Percentiles rank a stretch among this genome's conserved stretches.
phyloP scores from a whole-genome alignment of 1,139 yeast species.

The Geotrichum fermentans region DNA sequence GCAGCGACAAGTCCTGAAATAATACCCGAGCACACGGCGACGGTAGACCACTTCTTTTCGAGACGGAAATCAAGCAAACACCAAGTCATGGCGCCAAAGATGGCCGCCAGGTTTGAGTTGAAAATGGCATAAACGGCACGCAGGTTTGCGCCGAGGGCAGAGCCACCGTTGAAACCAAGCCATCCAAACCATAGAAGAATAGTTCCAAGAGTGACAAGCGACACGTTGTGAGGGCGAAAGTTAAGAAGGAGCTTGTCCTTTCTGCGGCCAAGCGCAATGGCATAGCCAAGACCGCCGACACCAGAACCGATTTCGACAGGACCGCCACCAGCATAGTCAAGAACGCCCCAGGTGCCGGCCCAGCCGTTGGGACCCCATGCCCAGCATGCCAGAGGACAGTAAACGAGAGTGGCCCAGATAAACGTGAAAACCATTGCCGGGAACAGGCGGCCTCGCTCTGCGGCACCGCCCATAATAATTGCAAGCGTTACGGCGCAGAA shows the following conservation, averaged over 20 bases:
- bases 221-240: conserved; percentile 91
- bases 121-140: conserved; percentile 81
- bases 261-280: conserved; percentile 77
- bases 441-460: conserved; percentile 85
- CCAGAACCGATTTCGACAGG: conserved; percentile 94
- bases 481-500: conserved; percentile 86
- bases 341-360: conserved; percentile 84
- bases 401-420: conserved; percentile 85
- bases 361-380: conserved; percentile 91
- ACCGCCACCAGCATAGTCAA: conserved; percentile 97
- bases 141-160: conserved; percentile 58
- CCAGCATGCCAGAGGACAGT: conserved; percentile 93
- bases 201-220: conserved; percentile 78
- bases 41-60: conserved; percentile 89
- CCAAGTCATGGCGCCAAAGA: conserved; percentile 91
- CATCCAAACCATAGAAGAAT: conserved; percentile 65
- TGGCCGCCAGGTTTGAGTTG: conserved; percentile 87
- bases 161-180: conserved; percentile 72
- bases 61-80: conserved; percentile 80
- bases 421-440: conserved; percentile 82
- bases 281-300: conserved; percentile 81
- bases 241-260: conserved; percentile 79
- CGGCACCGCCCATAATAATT: conserved; percentile 89
- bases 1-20: conserved; percentile 96
- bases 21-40: conserved; percentile 90